Percentiles rank a stretch among this genome's conserved stretches.
phyloP scores from a whole-genome alignment of 164 flowering plant genomes.

The Stephania japonica region DNA sequence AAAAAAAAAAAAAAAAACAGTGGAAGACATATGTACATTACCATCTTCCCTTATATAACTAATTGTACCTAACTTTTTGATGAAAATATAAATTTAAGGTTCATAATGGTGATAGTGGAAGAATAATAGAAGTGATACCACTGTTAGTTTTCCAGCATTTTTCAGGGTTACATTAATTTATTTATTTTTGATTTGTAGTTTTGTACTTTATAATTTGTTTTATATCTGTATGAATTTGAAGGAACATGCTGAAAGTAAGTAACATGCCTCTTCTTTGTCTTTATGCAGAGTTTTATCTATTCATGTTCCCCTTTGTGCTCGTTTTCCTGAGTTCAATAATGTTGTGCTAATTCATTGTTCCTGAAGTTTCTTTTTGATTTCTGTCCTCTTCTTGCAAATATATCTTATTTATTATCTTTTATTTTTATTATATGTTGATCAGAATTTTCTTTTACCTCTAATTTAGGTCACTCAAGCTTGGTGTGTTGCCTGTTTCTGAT shows the following conservation, averaged over 20 bases:
- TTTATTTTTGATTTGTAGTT: too few relatives aligned
- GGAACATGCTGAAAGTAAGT: neutral
- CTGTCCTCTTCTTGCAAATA: neutral
- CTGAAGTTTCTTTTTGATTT: neutral
- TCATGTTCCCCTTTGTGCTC: neutral
- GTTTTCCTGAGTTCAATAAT: neutral
- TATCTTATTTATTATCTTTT: neutral
- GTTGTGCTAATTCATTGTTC: neutral
- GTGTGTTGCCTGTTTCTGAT: constrained; percentile 52
- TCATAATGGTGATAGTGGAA: too few relatives aligned
- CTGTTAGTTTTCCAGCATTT: too few relatives aligned
- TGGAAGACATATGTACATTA: too few relatives aligned
- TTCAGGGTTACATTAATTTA: too few relatives aligned
- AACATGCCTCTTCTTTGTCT: neutral
- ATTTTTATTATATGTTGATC: neutral
- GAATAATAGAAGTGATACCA: too few relatives aligned
- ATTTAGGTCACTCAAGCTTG: constrained; percentile 83
- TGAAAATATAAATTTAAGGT: too few relatives aligned
- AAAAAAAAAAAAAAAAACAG: too few relatives aligned
- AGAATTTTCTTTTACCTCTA: neutral
- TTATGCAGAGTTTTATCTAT: neutral
- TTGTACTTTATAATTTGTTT: neutral
- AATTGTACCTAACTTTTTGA: too few relatives aligned
- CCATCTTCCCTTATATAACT: too few relatives aligned
- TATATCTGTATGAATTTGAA: neutral